Evolutionary conservation across 1,139 yeast genomes (phyloP), one percentile per base, ranked within the genome.

Genomic region (Pichiaceae sp.): DNA sequence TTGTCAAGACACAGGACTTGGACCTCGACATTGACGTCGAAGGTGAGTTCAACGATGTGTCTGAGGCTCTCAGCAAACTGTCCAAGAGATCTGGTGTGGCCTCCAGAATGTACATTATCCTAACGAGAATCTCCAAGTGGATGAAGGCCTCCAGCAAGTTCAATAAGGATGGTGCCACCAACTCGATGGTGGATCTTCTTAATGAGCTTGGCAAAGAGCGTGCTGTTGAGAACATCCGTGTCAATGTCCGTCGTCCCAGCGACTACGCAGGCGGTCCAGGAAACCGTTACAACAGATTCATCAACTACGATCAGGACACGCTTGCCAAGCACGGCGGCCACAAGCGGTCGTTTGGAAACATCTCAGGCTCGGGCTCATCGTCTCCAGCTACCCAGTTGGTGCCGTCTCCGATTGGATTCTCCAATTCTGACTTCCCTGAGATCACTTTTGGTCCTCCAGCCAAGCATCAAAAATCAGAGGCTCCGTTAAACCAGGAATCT

Each of bases 111-210:
- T 49, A 62, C 2, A 56, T 58, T 26, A 62, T 70, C n/a, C 50
- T 71, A 37, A 54, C 60, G 12, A 60, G 70, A 38, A 63, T 70
- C 27, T 64, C 64, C 31, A 67, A 65, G 45, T 70, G 76, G 74
- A 68, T 71, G 61, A 60, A 55, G 33, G 58, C 68, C 15, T 66
- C 72, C 3, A 60, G 54, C 36, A 53, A 50, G 26, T 59, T 60
- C 41, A 57, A 58, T 29, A 50, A 47, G 34, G 56, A 50, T 34
- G 62, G 62, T 14, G 62, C 64, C 7, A 60, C 60, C 3, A 57
- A 52, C 38, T 59, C 63, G 17, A 64, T 70, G 54, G 65, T 68
- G 18, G 64, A 61, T 36, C 51, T 71, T 38, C 59, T 70, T 37
- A 62, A 64, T 44, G 64, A 60, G 41, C 57, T 68, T 40, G 71